Base-by-base conservation (phyloP, 495 filamentous ascomycete genomes). In the Hyaloscypha variabilis region DNA sequence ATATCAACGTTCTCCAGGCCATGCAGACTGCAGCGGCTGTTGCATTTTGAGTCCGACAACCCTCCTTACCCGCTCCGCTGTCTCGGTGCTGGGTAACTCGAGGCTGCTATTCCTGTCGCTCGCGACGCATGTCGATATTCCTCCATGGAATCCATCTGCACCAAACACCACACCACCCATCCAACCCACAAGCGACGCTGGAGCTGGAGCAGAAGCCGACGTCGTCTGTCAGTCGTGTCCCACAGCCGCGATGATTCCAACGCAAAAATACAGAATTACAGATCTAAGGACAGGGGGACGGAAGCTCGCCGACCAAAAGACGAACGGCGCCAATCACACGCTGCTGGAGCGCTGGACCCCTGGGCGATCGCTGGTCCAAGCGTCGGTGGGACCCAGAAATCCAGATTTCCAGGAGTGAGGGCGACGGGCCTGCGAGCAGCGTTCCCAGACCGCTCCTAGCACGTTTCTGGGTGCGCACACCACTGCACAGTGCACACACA, bases 321-420 rank as follows among this genome's bases (percentile, higher is more conserved):
- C 17, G 13, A 42, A 42, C 2, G 28, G 21, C 50, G 51, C 59
- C 64, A 67, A 67, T 66, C 64, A 60, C 1, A n/a, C n/a, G n/a
- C n/a, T n/a, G n/a, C n/a, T n/a, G n/a, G n/a, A n/a, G n/a, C n/a
- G 5, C 11, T 6, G 17, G 28, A 19, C 64, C 58, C 57, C 28
- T 58, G 28, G 64, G 52, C 64, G 58, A 67, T 67, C 64, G 51
- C n/a, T 67, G 64, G 64, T 36, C 64, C 59, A 58, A 57, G 64
- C 58, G 34, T 34, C 36, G 36, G n/a, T n/a, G 63, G 31, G 54
- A 65, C 28, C 55, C 62, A 60, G 39, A 66, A 67, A 62, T 67
- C 59, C 58, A 62, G 64, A 62, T 62, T 62, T 58, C 34, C 55
- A 50, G 34, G 57, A 28, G 17, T 14, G 46, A 59, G 57, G 49